Base-by-base conservation (phyloP, 371 early-diverging fungal species). In the Mortierella sp. region DNA sequence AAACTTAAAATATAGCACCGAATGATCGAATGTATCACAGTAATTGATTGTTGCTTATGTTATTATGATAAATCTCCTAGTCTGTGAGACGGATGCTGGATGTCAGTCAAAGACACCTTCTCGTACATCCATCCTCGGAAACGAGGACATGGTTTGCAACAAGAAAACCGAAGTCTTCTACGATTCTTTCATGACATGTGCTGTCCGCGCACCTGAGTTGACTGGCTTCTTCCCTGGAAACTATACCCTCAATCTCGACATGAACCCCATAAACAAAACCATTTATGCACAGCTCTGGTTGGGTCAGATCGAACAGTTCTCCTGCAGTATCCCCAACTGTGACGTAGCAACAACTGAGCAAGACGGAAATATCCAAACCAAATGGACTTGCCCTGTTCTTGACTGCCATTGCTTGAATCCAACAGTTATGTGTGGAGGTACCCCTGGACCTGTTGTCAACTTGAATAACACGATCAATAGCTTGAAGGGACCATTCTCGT, bases 111-210 rank as follows among this genome's bases (percentile, higher is more conserved):
- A 69, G 48, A 50, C 70, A 11, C 66, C 72, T 11, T 58, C 75
- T 21, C 71, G 81, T 28, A 62, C 72, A 6, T 69, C 81, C 9
- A 63, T 75, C 55, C 45, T 81, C 32, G 81, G 72, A 7, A 60
- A 69, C 65, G 81, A 81, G 36, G 57, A 58, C 16, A 72, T 81
- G 81, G 81, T 75, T n/a, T 81, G 81, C 67, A 81, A 81, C 70
- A 81, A 81, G 65, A 69, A 81, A 15, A 64, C 81, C 8, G 72
- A 81, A 40, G 72, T 72, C 28, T 81, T 72, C 36, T 59, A 72
- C 55, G 64, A 72, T 19, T 32, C 66, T 19, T 75, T 52, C 59
- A 80, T 80, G 80, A 53, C 67, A 28, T 80, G 80, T 32, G 65
- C 57, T 7, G 80, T 80, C 52, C 41, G 28, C 9, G 48, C 74